A percentile compares a stretch with the other conserved stretches of the same genome.
These are phyloP conservation scores for Candida ulmi DNA, from an alignment of 805 yeast species.

Conservation along the genomic window DNA sequence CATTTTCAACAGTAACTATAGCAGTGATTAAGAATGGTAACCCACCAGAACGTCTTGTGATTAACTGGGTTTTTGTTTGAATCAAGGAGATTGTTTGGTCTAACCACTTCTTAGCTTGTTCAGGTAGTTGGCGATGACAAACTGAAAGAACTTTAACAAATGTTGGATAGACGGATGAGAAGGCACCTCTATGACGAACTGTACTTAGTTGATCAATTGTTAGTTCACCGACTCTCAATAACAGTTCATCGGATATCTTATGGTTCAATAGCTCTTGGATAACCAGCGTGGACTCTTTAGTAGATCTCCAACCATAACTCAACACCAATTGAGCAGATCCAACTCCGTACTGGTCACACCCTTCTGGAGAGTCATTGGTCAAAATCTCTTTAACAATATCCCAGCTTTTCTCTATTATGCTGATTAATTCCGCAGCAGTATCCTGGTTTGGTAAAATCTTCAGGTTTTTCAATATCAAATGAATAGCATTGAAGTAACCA, in stretches of 20 bases:
- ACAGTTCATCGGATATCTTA: slow-evolving; percentile 18
- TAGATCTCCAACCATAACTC: slow-evolving; percentile 77
- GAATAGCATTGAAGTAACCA: slow-evolving; percentile 63
- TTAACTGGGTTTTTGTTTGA: slow-evolving; percentile 54
- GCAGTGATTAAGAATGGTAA: slow-evolving; percentile 77
- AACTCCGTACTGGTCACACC: slow-evolving; percentile 41
- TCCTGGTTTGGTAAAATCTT: slow-evolving; percentile 6
- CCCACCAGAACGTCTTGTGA: slow-evolving; percentile 91
- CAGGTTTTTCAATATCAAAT: slow-evolving; percentile 38
- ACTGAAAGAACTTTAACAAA: slow-evolving; percentile 59
- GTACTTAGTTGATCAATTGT: slow-evolving; percentile 62
- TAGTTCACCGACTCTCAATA: slow-evolving; percentile 40
- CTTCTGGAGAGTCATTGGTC: slow-evolving; percentile 68
- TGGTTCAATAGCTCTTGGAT: slow-evolving; percentile 38
- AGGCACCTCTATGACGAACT: slow-evolving; percentile 88
- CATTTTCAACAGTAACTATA: slow-evolving; percentile 42
- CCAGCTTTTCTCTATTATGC: slow-evolving; percentile 27
- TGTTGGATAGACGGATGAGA: slow-evolving; percentile 81
- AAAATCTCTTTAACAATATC: slow-evolving; percentile 36
- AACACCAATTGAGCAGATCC: slow-evolving; percentile 42
- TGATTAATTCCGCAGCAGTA: slow-evolving; percentile 7
- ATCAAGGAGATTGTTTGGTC: slow-evolving; percentile 46
- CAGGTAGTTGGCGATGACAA: slow-evolving; percentile 37
- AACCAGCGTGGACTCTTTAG: slow-evolving; percentile 66
- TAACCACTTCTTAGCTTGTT: slow-evolving; percentile 54